phyloP scores from a whole-genome alignment of 163 green algal genomes.

The Prototheca cutis region DNA sequence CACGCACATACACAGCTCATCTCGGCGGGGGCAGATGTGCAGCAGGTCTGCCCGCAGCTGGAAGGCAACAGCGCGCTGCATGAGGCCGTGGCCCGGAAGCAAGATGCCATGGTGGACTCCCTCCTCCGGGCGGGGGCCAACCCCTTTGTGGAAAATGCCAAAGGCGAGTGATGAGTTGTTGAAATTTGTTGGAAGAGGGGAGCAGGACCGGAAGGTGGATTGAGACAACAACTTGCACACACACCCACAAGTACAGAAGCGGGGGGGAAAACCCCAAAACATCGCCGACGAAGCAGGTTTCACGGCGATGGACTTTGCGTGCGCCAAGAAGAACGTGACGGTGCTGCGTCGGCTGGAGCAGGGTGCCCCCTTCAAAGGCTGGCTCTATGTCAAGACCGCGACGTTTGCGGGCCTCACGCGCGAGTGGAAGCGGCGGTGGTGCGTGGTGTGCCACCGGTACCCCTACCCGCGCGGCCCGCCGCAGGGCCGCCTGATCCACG shows the following conservation, averaged over 20 bases:
- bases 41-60: constrained; percentile 7
- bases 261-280: too few relatives aligned
- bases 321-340: constrained; percentile 23
- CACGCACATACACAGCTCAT: constrained; percentile 37
- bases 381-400: constrained; percentile 30
- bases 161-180: constrained; percentile 10
- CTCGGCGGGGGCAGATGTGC: constrained; percentile 25
- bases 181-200: too few relatives aligned
- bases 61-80: constrained; percentile 33
- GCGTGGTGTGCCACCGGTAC: constrained; percentile 25
- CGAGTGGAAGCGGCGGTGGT: constrained; percentile 32
- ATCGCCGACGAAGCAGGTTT: too few relatives aligned
- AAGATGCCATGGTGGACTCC: constrained; percentile 26
- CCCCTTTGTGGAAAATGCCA: constrained; percentile 40
- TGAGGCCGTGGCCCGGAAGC: constrained; percentile 27
- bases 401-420: constrained; percentile 23
- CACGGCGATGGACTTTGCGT: constrained; percentile 44
- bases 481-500: constrained; percentile 11
- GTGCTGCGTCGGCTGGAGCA: constrained; percentile 36
- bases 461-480: constrained; percentile 8
- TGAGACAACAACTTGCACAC: background rate
- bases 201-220: too few relatives aligned
- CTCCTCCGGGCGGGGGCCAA: constrained; percentile 31
- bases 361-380: constrained; percentile 19
- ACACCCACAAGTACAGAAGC: background rate